Evolutionary conservation across 495 filamentous ascomycete genomes (phyloP).

Genomic region (Neurospora tetrasperma): DNA sequence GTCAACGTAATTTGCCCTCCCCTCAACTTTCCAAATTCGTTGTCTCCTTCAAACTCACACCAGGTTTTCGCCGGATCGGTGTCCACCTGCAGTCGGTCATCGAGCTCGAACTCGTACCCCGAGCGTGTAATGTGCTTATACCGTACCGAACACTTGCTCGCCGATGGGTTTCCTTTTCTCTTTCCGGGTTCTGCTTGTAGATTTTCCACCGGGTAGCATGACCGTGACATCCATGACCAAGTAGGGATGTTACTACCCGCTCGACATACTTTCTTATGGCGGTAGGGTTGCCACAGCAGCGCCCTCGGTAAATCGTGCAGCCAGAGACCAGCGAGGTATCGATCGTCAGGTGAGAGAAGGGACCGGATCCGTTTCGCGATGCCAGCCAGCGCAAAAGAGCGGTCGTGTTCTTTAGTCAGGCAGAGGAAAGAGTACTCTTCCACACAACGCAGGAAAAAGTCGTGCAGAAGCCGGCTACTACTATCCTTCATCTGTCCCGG

Average conservation of each 20-base stretch:
- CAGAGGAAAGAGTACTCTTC: constrained; percentile 14
- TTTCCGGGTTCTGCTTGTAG: background rate
- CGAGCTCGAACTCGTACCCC: background rate
- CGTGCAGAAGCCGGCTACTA: background rate
- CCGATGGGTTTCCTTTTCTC: background rate
- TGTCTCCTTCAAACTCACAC: constrained; percentile 6
- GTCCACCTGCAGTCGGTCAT: constrained; percentile 4
- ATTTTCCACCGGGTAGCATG: background rate
- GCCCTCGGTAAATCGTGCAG: constrained; percentile 4
- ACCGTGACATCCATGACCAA: constrained; percentile 11
- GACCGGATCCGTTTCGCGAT: constrained; percentile 6
- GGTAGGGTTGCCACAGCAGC: constrained; percentile 8
- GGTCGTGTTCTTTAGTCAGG: constrained; percentile 7
- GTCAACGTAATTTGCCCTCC: constrained; percentile 4
- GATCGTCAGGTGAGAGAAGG: background rate
- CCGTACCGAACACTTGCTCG: background rate
- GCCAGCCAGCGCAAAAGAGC: constrained; percentile 9
- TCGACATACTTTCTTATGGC: constrained; percentile 6
- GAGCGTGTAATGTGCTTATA: constrained; percentile 8
- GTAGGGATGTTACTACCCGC: background rate
- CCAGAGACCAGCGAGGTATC: constrained; percentile 11
- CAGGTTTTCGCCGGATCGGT: background rate
- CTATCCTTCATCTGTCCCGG: background rate
- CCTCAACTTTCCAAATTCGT: background rate
- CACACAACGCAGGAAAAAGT: constrained; percentile 14